Base-by-base conservation (phyloP, 768 basidiomycete genomes). In the Gelatoporia subvermispora region DNA sequence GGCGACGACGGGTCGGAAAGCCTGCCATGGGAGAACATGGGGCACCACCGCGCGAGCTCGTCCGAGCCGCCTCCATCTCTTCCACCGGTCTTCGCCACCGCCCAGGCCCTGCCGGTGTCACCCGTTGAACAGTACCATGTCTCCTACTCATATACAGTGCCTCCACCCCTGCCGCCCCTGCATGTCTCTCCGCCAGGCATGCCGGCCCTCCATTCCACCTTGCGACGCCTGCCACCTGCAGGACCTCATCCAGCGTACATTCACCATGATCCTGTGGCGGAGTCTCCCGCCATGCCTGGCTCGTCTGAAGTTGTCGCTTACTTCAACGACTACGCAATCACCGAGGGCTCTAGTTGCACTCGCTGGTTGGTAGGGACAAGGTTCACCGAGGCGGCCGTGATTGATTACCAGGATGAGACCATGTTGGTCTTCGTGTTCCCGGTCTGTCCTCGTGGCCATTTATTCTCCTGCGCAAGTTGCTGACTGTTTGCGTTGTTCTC, bases 351-450 rank as follows among this genome's bases (percentile, higher is more conserved):
- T 0, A 79, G 77, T 45, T 67, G 68, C 57, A 84, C 81, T 0
- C 60, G 65, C 3, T 61, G 75, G 8, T 67, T 85, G 11, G 78
- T 79, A 8, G 83, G 84, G 2, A 72, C 75, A 0, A 82, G 79
- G 4, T 82, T 84, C 45, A 53, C 56, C 15, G 45, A 51, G 25
- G 47, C 49, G 13, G 34, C 44, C 10, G 24, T 35, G 3, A 22
- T 61, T n/a, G 55, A 56, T 23, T 51, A 76, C 59, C 71, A 72
- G 43, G 82, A 78, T 8, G 72, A 65, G 52, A 78, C 73, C 53
- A 66, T 70, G 3, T 67, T 80, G 36, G 67, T 83, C 51, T 85
- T 84, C 55, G 81, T 81, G 23, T 85, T 85, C 58, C 67, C 81
- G 21, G 83, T 84, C 40, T 49, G 50, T 40, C 4, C 23, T 41